A percentile compares a stretch with the other conserved stretches of the same genome.
Conservation (phyloP, 2,329 filamentous ascomycete species). For the Trichoderma sp. region DNA sequence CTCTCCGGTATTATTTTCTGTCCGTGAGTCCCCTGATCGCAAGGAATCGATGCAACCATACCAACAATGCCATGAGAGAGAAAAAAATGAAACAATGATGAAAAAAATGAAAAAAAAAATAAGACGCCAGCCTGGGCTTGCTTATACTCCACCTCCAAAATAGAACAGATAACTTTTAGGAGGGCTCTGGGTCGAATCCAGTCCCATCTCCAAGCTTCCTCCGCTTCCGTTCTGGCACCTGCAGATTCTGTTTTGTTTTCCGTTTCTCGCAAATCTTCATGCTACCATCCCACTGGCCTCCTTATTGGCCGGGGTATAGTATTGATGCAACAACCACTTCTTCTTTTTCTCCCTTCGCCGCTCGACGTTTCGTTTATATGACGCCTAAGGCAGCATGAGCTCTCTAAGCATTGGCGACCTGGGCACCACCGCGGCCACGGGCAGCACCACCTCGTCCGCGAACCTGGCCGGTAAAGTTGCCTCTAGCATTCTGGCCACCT, state of each 20-base stretch:
- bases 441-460: conserved; percentile 65
- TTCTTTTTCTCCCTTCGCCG: neutral
- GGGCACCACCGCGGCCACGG: conserved; percentile 61
- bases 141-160: conserved; percentile 23
- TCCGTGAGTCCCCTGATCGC: conserved; percentile 6
- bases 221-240: neutral
- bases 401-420: conserved; percentile 46
- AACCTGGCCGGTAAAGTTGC: conserved; percentile 65
- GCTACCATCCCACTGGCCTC: neutral
- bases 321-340: neutral
- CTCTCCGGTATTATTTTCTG: conserved; percentile 16
- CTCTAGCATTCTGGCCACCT: conserved; percentile 61
- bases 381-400: neutral
- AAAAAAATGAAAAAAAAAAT: conserved; percentile 18
- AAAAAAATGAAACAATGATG: conserved; percentile 5
- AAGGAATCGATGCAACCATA: conserved; percentile 21
- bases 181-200: conserved; percentile 33
- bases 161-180: conserved; percentile 24
- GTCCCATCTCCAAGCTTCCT: conserved; percentile 26
- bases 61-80: conserved; percentile 23
- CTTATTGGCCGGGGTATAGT: neutral
- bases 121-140: conserved; percentile 22
- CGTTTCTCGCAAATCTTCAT: neutral
- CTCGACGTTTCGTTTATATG: neutral
- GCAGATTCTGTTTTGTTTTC: neutral